A percentile compares a stretch with the other conserved stretches of the same genome.
These are phyloP conservation scores for Musa acuminata DNA, from an alignment of 176 grass and related monocot species.

Conservation along the genomic window DNA sequence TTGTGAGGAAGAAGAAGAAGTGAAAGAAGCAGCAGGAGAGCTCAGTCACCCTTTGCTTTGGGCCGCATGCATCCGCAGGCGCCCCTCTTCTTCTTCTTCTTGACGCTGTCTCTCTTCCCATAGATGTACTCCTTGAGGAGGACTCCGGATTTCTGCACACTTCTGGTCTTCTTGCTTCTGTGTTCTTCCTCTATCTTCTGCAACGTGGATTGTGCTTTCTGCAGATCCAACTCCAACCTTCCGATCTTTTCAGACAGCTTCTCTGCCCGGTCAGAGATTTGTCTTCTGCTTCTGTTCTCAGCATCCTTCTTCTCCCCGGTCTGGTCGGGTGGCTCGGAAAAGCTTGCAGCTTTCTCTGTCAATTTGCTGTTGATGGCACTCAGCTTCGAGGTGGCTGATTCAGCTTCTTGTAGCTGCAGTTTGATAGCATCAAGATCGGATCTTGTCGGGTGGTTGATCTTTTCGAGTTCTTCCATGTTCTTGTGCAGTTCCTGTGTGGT, in stretches of 20 bases:
- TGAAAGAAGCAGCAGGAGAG: background rate
- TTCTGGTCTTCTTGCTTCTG: constrained; percentile 32
- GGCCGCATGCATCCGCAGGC: constrained; percentile 13
- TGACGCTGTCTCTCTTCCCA: constrained; percentile 40
- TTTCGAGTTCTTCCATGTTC: constrained; percentile 37
- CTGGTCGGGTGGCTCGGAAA: constrained; percentile 24
- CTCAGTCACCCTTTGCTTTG: constrained; percentile 13
- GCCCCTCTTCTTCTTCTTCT: constrained; percentile 11
- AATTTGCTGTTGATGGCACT: constrained; percentile 73
- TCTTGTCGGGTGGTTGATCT: constrained; percentile 3
- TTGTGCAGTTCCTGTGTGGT: constrained; percentile 50
- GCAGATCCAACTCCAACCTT: constrained; percentile 58
- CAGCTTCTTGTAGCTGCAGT: constrained; percentile 51
- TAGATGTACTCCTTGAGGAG: constrained; percentile 83
- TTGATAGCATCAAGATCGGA: constrained; percentile 41
- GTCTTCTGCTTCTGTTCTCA: constrained; percentile 57
- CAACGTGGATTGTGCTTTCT: constrained; percentile 52
- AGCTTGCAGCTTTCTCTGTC: constrained; percentile 56
- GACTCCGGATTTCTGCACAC: constrained; percentile 44
- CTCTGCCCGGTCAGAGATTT: constrained; percentile 58
- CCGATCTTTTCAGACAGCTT: constrained; percentile 84
- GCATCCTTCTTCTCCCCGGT: constrained; percentile 31
- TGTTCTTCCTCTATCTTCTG: constrained; percentile 63
- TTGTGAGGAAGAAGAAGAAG: no score
- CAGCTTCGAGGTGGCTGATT: constrained; percentile 56